These are phyloP conservation scores for Eimeria sp. DNA, from an alignment of 169 alveolate genomes.

Conservation along the genomic window DNA sequence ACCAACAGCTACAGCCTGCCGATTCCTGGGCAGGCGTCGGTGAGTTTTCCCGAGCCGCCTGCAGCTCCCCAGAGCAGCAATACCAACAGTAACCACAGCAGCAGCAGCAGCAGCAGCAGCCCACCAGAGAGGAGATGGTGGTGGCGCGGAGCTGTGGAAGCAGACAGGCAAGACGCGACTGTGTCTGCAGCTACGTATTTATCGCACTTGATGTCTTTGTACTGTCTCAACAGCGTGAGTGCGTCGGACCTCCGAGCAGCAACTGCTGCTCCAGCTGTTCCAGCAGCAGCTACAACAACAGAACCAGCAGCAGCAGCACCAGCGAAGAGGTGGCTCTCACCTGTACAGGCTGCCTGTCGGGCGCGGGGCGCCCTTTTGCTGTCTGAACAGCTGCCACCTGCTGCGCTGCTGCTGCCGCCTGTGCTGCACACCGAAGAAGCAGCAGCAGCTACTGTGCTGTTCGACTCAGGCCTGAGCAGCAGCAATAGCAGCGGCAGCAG, in stretches of 20 bases:
- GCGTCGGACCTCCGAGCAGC: constrained; percentile 55
- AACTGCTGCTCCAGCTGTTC: constrained; percentile 40
- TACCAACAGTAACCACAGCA: neutral
- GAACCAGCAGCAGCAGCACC: constrained; percentile 32
- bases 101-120: constrained; percentile 44
- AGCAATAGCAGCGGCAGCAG: constrained; percentile 73
- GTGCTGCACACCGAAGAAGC: constrained; percentile 74
- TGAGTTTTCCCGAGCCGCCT: neutral
- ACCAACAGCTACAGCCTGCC: neutral
- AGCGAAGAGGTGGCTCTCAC: constrained; percentile 28
- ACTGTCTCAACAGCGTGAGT: neutral
- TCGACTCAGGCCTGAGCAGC: constrained; percentile 70
- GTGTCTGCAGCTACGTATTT: constrained; percentile 36
- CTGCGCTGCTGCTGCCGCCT: constrained; percentile 79
- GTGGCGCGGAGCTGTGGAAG: constrained; percentile 66
- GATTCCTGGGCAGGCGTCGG: neutral
- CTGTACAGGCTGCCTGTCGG: constrained; percentile 37
- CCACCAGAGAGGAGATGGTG: constrained; percentile 49
- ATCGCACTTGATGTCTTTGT: constrained; percentile 56
- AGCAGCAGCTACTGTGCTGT: constrained; percentile 36
- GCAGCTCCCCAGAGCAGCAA: neutral
- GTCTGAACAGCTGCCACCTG: constrained; percentile 61
- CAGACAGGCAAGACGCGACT: constrained; percentile 2
- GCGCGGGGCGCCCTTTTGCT: constrained; percentile 38
- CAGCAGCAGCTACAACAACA: constrained; percentile 26